phyloP scores from a whole-genome alignment of 2,329 filamentous ascomycete genomes.

The Escovopsis sp. region DNA sequence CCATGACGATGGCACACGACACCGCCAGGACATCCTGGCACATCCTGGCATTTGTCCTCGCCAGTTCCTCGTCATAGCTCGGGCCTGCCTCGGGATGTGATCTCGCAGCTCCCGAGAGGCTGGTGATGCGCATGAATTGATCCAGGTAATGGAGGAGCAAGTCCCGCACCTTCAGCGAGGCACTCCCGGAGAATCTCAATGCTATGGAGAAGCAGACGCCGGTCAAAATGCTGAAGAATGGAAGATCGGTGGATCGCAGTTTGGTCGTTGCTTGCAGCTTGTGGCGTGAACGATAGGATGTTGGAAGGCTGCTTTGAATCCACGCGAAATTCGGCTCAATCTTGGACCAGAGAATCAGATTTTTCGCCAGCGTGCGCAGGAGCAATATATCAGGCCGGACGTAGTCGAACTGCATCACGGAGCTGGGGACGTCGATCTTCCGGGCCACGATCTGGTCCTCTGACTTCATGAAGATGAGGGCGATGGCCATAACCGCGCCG shows the following conservation, averaged over 20 bases:
- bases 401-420: constrained; percentile 84
- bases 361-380: constrained; percentile 73
- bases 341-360: constrained; percentile 83
- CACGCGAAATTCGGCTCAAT: constrained; percentile 62
- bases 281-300: constrained; percentile 48
- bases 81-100: constrained; percentile 16
- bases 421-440: constrained; percentile 88
- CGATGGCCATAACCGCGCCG: constrained; percentile 79
- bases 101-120: constrained; percentile 28
- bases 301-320: constrained; percentile 61
- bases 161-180: constrained; percentile 57
- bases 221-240: constrained; percentile 83
- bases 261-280: constrained; percentile 43
- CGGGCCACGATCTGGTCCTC: constrained; percentile 73
- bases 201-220: constrained; percentile 75
- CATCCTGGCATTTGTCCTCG: constrained; percentile 70
- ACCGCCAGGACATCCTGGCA: constrained; percentile 82
- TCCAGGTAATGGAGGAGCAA: constrained; percentile 74
- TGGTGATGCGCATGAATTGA: constrained; percentile 66
- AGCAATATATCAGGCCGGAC: constrained; percentile 87
- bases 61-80: constrained; percentile 70
- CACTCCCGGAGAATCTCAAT: constrained; percentile 60
- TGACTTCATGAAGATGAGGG: constrained; percentile 94
- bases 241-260: constrained; percentile 69
- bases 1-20: constrained; percentile 79